A percentile compares a stretch with the other conserved stretches of the same genome.
Conservation (phyloP, 768 basidiomycete species). For the Crepidotus variabilis region DNA sequence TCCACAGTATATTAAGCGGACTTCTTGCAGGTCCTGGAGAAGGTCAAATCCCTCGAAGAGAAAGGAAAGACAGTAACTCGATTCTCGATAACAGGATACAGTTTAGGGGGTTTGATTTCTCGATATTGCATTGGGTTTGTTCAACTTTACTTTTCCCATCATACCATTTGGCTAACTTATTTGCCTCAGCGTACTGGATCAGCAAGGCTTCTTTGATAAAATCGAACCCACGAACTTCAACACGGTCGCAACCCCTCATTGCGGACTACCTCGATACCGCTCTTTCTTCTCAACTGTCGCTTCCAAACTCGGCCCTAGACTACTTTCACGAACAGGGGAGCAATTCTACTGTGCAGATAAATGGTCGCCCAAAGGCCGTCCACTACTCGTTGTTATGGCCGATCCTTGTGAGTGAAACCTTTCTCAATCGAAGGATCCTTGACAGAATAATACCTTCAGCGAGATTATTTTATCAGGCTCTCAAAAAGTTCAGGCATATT, state of each 20-base stretch:
- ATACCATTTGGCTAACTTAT: constrained; percentile 1
- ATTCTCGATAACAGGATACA: constrained; percentile 77
- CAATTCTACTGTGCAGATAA: constrained; percentile 74
- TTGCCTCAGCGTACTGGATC: constrained; percentile 51
- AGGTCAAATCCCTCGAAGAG: constrained; percentile 47
- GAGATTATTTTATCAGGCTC: constrained; percentile 70
- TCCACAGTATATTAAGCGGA: not conserved
- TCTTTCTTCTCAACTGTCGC: constrained; percentile 53
- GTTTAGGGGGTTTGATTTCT: constrained; percentile 76
- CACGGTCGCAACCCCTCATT: constrained; percentile 80
- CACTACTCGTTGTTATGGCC: constrained; percentile 73
- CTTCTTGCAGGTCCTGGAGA: constrained; percentile 47
- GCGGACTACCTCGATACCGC: constrained; percentile 67
- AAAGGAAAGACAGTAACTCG: constrained; percentile 57
- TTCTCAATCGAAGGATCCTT: not conserved
- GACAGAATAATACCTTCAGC: constrained; percentile 36
- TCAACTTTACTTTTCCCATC: not conserved
- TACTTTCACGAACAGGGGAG: constrained; percentile 77
- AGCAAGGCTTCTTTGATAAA: constrained; percentile 66
- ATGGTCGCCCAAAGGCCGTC: constrained; percentile 64
- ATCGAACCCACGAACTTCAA: constrained; percentile 77
- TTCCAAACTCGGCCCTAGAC: constrained; percentile 56
- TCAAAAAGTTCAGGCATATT: constrained; percentile 62
- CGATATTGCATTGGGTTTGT: constrained; percentile 70
- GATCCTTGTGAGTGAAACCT: constrained; percentile 56